These are phyloP conservation scores for Ophiocordyceps camponoti-rufipedis DNA, from an alignment of 2,329 filamentous ascomycete genomes.

Conservation along the genomic window DNA sequence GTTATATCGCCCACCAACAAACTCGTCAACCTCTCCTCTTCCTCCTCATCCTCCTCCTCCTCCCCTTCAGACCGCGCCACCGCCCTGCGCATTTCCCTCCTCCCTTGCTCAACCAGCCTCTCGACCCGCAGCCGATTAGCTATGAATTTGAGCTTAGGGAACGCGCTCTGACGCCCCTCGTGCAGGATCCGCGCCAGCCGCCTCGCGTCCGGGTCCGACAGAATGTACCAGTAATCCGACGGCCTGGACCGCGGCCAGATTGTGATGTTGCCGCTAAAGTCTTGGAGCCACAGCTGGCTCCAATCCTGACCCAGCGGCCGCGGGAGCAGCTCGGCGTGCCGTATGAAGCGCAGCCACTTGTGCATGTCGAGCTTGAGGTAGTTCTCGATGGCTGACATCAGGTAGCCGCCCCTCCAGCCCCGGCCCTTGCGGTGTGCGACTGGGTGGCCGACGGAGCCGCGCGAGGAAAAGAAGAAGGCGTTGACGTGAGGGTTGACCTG, in stretches of 20 bases:
- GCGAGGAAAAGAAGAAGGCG: slow-evolving; percentile 93
- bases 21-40: slow-evolving; percentile 7
- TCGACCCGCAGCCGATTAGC: slow-evolving; percentile 76
- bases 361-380: slow-evolving; percentile 92
- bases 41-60: slow-evolving; percentile 17
- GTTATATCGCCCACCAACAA: too few relatives aligned
- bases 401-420: slow-evolving; percentile 89
- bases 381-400: slow-evolving; percentile 82
- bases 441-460: slow-evolving; percentile 78
- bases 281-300: slow-evolving; percentile 90
- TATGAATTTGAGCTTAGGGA: slow-evolving; percentile 83
- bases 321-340: slow-evolving; percentile 80
- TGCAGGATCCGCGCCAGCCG: slow-evolving; percentile 77
- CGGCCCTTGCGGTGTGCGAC: slow-evolving; percentile 87
- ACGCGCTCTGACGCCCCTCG: slow-evolving; percentile 74
- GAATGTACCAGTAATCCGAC: slow-evolving; percentile 71
- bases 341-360: slow-evolving; percentile 92
- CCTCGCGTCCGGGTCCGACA: slow-evolving; percentile 61
- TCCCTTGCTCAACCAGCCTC: slow-evolving; percentile 40
- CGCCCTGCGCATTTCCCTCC: background rate
- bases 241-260: slow-evolving; percentile 76
- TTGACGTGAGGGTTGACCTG: slow-evolving; percentile 96
- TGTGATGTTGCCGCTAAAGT: slow-evolving; percentile 86
- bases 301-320: slow-evolving; percentile 87
- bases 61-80: slow-evolving; percentile 10